These are phyloP conservation scores for Parachaetomium inaequale DNA, from an alignment of 495 filamentous ascomycete species.

Conservation along the genomic window DNA sequence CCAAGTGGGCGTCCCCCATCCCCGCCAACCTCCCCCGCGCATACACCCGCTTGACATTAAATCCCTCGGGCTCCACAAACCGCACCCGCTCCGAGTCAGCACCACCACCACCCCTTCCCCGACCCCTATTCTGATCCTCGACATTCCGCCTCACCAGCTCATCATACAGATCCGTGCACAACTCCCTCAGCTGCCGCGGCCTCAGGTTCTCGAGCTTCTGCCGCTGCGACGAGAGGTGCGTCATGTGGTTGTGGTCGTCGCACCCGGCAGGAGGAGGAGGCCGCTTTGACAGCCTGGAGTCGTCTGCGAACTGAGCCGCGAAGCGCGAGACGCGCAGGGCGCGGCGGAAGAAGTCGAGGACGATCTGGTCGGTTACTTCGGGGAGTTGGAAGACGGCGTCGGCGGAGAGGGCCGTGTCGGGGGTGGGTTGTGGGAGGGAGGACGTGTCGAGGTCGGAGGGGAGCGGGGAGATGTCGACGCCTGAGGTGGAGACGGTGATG, in stretches of 20 bases:
- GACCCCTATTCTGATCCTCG: not conserved
- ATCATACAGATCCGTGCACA: conserved; percentile 13
- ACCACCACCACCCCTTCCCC: not conserved
- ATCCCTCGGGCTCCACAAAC: not conserved
- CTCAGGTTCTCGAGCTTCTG: not conserved
- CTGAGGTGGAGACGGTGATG: not conserved
- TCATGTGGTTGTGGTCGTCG: not conserved
- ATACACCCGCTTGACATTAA: not conserved
- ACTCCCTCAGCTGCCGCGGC: not conserved
- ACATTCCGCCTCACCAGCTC: conserved; percentile 15
- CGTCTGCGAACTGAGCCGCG: not conserved
- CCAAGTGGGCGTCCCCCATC: not conserved
- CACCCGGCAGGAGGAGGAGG: no score
- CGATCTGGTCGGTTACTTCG: not conserved
- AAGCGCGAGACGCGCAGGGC: conserved; percentile 13
- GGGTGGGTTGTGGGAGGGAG: not conserved
- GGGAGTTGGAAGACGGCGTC: conserved; percentile 11
- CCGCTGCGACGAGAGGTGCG: not conserved
- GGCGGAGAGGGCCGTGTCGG: not conserved
- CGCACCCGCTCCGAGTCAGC: not conserved
- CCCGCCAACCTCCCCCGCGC: not conserved
- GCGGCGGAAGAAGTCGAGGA: conserved; percentile 17
- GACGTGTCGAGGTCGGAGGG: not conserved
- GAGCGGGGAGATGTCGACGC: conserved; percentile 1
- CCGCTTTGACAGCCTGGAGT: no score